Evolutionary conservation across 2,329 filamentous ascomycete genomes (phyloP).

Genomic region (Phaeoacremonium minimum): DNA sequence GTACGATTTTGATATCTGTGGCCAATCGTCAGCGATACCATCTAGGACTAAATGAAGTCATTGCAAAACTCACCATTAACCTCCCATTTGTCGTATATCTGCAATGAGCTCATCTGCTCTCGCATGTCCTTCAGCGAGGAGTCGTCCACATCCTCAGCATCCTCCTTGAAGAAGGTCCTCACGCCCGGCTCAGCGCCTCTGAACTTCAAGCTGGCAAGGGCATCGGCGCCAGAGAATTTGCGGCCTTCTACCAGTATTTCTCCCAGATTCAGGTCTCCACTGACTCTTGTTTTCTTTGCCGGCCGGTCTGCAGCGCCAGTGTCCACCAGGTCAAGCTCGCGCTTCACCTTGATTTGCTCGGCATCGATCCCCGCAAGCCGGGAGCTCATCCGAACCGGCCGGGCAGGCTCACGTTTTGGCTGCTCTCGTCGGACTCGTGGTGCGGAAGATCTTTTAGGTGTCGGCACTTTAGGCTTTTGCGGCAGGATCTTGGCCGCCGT

Average conservation of each 20-base stretch:
- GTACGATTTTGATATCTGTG: conserved; percentile 83
- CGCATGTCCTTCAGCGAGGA: conserved; percentile 69
- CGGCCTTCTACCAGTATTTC: conserved; percentile 79
- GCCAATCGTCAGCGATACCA: background rate
- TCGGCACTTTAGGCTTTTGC: conserved; percentile 35
- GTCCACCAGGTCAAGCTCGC: conserved; percentile 25
- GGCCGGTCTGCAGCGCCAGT: conserved; percentile 5
- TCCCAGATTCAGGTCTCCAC: conserved; percentile 62
- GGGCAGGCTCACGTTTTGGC: conserved; percentile 39
- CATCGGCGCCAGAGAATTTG: conserved; percentile 67
- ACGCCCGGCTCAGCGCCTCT: conserved; percentile 74
- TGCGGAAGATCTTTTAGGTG: no score
- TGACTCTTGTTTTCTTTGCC: conserved; percentile 54
- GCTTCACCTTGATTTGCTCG: conserved; percentile 47
- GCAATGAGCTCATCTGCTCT: conserved; percentile 70
- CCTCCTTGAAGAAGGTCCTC: conserved; percentile 80
- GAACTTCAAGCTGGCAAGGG: conserved; percentile 56
- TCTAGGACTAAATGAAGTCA: background rate
- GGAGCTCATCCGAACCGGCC: conserved; percentile 54
- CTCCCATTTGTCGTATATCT: conserved; percentile 78
- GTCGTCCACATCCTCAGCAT: conserved; percentile 75
- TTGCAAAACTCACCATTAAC: conserved; percentile 60
- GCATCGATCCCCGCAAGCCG: no score
- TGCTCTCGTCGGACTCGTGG: conserved; percentile 37
- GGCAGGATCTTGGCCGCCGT: conserved; percentile 62